Percentiles rank a stretch among this genome's conserved stretches.
phyloP scores from a whole-genome alignment of 2,329 filamentous ascomycete species.

The Thielaviopsis populi region DNA sequence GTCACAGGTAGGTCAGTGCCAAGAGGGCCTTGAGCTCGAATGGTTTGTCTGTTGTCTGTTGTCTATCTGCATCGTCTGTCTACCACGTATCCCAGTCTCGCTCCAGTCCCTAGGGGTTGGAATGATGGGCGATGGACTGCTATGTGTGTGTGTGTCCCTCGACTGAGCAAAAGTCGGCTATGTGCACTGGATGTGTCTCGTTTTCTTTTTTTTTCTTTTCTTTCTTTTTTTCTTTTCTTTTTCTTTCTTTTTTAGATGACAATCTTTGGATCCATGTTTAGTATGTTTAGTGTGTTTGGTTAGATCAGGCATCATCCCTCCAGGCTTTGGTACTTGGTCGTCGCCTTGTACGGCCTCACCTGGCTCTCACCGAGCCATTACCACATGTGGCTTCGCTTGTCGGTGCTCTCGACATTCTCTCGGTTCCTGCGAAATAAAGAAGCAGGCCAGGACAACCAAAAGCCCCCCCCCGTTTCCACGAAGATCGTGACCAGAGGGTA shows the following conservation, averaged over 20 bases:
- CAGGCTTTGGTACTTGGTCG: background rate
- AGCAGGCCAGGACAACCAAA: background rate
- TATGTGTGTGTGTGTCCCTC: background rate
- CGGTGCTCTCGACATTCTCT: background rate
- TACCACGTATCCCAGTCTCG: background rate
- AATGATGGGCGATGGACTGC: background rate
- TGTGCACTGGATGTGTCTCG: background rate
- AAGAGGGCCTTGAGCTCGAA: background rate
- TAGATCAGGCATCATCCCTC: background rate
- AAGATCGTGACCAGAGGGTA: background rate
- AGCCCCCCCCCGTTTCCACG: background rate
- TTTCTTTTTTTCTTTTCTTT: too few species aligned
- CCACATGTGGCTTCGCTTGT: background rate
- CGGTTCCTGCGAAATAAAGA: conserved; percentile 1
- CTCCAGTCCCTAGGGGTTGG: background rate
- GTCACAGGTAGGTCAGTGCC: background rate
- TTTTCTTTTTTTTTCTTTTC: too few species aligned
- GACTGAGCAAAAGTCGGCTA: background rate
- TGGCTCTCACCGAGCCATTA: background rate
- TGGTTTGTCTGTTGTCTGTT: background rate
- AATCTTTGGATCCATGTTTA: background rate
- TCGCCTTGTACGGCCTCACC: background rate
- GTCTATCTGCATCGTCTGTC: background rate
- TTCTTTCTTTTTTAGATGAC: too few species aligned
- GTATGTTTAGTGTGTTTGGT: too few species aligned